These are phyloP conservation scores for Ceratocystis destructans DNA, from an alignment of 2,329 filamentous ascomycete species.

Conservation along the genomic window DNA sequence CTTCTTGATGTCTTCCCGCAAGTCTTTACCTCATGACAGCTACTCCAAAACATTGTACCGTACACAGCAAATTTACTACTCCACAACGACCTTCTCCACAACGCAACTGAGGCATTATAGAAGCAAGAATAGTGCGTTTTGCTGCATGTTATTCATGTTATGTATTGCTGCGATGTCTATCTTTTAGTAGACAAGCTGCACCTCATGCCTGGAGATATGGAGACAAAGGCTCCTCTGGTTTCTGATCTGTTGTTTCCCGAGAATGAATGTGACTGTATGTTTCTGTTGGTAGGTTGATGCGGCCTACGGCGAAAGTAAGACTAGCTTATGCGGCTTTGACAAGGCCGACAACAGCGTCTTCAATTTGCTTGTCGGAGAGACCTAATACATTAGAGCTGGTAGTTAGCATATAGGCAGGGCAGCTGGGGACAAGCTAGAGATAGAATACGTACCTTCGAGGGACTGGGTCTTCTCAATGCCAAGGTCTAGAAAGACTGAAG, in stretches of 20 bases:
- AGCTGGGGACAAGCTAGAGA: conserved; percentile 22
- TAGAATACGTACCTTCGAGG: conserved; percentile 32
- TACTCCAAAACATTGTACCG: not conserved
- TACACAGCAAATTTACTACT: not conserved
- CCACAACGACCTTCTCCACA: not conserved
- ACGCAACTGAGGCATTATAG: not conserved
- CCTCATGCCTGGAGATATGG: not conserved
- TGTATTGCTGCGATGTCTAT: not conserved
- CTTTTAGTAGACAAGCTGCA: conserved; percentile 3
- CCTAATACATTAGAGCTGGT: conserved; percentile 25
- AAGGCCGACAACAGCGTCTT: conserved; percentile 42
- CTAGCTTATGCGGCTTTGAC: conserved; percentile 31
- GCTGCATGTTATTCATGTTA: not conserved
- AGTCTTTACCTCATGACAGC: not conserved
- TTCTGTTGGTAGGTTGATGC: not conserved
- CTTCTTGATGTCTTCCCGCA: not conserved
- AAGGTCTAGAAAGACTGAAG: conserved; percentile 31
- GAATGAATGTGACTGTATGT: not conserved
- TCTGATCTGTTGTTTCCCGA: not conserved
- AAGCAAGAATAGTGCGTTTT: not conserved
- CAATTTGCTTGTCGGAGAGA: conserved; percentile 47
- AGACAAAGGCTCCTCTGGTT: not conserved
- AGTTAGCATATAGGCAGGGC: conserved; percentile 21
- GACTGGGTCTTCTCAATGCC: conserved; percentile 44
- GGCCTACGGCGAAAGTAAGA: not conserved